A percentile compares a stretch with the other conserved stretches of the same genome.
Conservation (phyloP, 345 rosid species). For the Salix dunnii region DNA sequence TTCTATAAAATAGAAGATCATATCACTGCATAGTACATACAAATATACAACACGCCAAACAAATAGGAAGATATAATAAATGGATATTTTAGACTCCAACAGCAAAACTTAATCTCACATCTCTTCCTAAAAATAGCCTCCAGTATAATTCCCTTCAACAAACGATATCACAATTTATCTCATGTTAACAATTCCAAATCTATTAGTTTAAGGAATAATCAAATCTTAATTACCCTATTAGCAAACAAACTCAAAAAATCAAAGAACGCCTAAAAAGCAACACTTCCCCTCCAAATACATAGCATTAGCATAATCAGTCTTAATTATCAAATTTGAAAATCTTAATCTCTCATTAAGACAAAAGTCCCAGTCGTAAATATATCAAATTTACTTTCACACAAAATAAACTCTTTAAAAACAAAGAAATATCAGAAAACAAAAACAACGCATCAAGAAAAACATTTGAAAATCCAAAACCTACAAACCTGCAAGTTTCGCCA, state of each 20-base stretch:
- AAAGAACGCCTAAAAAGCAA: neutral
- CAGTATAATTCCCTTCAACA: neutral
- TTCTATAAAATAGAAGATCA: neutral
- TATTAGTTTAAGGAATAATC: neutral
- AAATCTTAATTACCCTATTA: neutral
- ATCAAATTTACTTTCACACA: neutral
- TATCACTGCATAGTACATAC: neutral
- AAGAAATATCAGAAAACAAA: neutral
- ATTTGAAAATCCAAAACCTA: neutral
- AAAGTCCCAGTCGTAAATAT: neutral
- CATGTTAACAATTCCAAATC: neutral
- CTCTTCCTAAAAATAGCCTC: neutral
- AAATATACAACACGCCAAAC: neutral
- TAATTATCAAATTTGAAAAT: neutral
- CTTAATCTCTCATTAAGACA: neutral
- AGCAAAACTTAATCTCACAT: neutral
- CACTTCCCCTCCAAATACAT: neutral
- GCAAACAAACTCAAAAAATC: neutral
- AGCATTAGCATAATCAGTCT: neutral
- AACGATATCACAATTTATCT: neutral
- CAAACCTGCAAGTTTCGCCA: slow-evolving; percentile 98
- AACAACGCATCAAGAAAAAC: neutral
- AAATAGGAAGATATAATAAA: neutral
- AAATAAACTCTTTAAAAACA: neutral
- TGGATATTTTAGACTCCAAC: neutral